Evolutionary conservation across 257 asterid genomes (phyloP).

Genomic region (Jasminum sambac): DNA sequence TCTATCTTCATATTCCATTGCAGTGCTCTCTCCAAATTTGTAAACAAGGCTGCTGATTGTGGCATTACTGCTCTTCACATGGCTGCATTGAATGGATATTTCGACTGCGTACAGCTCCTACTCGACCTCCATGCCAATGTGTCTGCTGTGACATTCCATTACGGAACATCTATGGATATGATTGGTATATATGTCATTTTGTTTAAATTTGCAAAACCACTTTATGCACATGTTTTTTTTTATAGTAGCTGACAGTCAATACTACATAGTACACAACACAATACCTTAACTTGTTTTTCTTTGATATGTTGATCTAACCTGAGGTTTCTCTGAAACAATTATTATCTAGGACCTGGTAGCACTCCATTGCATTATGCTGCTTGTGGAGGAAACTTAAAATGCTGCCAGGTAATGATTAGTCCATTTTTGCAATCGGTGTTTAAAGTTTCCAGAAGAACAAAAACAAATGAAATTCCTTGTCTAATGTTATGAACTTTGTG

Average conservation of each 20-base stretch:
- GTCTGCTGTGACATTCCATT: slow-evolving; percentile 82
- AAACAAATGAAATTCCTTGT: neutral
- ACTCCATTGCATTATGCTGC: slow-evolving; percentile 99
- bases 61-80: slow-evolving; percentile 98
- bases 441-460: neutral
- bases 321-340: neutral
- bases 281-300: neutral
- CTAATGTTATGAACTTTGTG: slow-evolving; percentile 10
- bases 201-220: slow-evolving; percentile 15
- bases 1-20: slow-evolving; percentile 22
- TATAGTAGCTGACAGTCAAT: neutral
- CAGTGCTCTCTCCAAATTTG: slow-evolving; percentile 82
- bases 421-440: slow-evolving; percentile 12
- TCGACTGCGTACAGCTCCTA: slow-evolving; percentile 92
- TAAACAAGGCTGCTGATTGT: slow-evolving; percentile 96
- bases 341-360: slow-evolving; percentile 89
- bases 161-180: slow-evolving; percentile 95
- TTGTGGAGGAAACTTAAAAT: slow-evolving; percentile 93
- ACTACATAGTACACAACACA: neutral
- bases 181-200: slow-evolving; percentile 52
- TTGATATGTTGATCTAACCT: neutral
- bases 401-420: slow-evolving; percentile 78
- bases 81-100: slow-evolving; percentile 97
- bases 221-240: neutral
- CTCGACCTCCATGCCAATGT: slow-evolving; percentile 87